Percentiles rank a stretch among this genome's conserved stretches.
phyloP scores from a whole-genome alignment of 2,329 filamentous ascomycete genomes.

The Phyllosticta capitalensis region DNA sequence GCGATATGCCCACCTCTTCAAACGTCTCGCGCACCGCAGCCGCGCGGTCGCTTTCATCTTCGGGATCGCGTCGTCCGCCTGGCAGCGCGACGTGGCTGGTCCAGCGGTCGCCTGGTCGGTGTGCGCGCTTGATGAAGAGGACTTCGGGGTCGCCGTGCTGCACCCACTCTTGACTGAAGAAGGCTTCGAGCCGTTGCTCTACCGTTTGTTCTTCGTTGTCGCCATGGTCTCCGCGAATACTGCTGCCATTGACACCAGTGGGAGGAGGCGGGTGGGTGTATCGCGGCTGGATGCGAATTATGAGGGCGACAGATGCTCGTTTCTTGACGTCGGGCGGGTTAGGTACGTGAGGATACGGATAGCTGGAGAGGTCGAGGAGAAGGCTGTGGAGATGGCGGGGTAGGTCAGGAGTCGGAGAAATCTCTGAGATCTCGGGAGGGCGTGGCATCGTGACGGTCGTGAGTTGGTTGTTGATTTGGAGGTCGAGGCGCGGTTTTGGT shows the following conservation, averaged over 20 bases:
- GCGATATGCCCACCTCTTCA: constrained; percentile 58
- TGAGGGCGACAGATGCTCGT: constrained; percentile 56
- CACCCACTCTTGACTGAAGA: constrained; percentile 58
- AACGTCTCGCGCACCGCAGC: constrained; percentile 54
- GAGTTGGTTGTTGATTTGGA: neutral
- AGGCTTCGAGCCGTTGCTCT: constrained; percentile 41
- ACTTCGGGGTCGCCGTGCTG: constrained; percentile 56
- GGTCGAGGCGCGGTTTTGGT: neutral
- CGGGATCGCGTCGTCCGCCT: constrained; percentile 56
- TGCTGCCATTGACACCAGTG: constrained; percentile 1
- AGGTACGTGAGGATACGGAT: constrained; percentile 40
- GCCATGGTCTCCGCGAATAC: neutral
- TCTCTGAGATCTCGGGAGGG: constrained; percentile 4
- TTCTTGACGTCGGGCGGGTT: constrained; percentile 44
- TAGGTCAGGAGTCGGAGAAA: constrained; percentile 17
- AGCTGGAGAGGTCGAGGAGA: constrained; percentile 32
- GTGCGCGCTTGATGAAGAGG: constrained; percentile 62
- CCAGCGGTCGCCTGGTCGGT: constrained; percentile 57
- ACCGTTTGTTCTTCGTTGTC: constrained; percentile 15
- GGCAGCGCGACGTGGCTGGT: constrained; percentile 60
- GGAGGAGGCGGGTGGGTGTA: constrained; percentile 44
- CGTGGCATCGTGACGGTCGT: neutral
- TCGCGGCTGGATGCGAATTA: constrained; percentile 52
- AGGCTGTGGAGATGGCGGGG: constrained; percentile 33
- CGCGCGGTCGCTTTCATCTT: constrained; percentile 52